These are phyloP conservation scores for Cucurbita ficifolia DNA, from an alignment of 306 rosid genomes.

Conservation along the genomic window DNA sequence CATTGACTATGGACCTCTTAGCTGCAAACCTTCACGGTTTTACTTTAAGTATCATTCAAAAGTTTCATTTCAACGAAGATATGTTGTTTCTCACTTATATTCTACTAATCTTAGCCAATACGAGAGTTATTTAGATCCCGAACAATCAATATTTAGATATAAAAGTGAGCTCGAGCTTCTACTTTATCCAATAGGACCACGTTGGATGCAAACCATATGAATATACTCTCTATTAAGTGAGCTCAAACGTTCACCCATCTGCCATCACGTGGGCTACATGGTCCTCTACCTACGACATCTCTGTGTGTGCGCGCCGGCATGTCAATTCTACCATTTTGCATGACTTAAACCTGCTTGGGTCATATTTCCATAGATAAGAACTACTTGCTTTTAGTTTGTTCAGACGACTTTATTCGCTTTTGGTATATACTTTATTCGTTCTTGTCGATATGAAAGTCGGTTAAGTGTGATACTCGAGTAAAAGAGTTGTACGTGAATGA, in stretches of 20 bases:
- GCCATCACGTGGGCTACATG: conserved; percentile 8
- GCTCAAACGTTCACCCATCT: not conserved
- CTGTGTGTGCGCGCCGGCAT: not conserved
- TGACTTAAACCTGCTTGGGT: not conserved
- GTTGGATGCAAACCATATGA: not conserved
- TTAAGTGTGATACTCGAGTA: too few relatives aligned
- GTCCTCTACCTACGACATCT: not conserved
- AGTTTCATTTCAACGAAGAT: too few relatives aligned
- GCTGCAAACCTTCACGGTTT: too few relatives aligned
- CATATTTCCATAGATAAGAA: not conserved
- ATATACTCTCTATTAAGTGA: conserved; percentile 4
- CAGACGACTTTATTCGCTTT: too few relatives aligned
- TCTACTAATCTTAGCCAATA: not conserved
- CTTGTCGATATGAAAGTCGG: too few relatives aligned
- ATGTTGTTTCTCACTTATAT: not conserved
- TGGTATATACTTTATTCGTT: too few relatives aligned
- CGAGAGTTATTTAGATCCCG: not conserved
- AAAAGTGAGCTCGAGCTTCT: too few relatives aligned
- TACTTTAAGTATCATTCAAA: too few relatives aligned
- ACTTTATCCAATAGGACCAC: not conserved
- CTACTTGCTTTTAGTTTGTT: too few relatives aligned
- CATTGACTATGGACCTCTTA: too few relatives aligned
- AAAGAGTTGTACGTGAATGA: too few relatives aligned
- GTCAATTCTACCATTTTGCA: not conserved
- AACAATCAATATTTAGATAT: too few relatives aligned